Conservation (phyloP, 177 flowering plant species). For the Telopea speciosissima region DNA sequence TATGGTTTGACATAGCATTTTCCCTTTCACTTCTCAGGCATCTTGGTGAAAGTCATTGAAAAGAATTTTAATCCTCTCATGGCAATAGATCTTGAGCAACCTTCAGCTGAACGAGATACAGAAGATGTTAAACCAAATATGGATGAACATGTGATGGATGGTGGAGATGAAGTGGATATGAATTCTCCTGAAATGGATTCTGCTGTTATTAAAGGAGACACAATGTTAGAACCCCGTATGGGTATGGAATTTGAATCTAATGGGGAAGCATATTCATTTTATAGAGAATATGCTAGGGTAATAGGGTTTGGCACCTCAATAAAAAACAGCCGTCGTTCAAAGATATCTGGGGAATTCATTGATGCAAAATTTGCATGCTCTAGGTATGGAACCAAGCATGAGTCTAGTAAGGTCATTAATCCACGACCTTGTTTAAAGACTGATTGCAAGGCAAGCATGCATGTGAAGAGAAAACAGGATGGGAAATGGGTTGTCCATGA, state of each 20-base stretch:
- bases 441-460: slow-evolving; percentile 56
- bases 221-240: neutral
- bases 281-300: neutral
- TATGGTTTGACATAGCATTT: neutral
- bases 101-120: slow-evolving; percentile 8
- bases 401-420: slow-evolving; percentile 32
- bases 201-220: slow-evolving; percentile 20
- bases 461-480: slow-evolving; percentile 49
- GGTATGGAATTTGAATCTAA: neutral
- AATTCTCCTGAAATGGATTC: slow-evolving; percentile 2
- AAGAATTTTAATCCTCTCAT: neutral
- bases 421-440: slow-evolving; percentile 44
- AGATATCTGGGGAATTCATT: neutral
- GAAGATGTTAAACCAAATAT: neutral
- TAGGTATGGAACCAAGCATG: slow-evolving; percentile 25
- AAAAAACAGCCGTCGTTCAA: neutral
- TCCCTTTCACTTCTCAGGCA: neutral
- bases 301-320: neutral
- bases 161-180: slow-evolving; percentile 3
- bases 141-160: neutral
- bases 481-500: slow-evolving; percentile 53
- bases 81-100: slow-evolving; percentile 10
- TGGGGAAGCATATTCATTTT: neutral
- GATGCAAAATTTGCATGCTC: neutral
- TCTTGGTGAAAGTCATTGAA: neutral